These are phyloP conservation scores for Pythium rishiriense DNA, from an alignment of 352 stramenopile species.

Conservation along the genomic window DNA sequence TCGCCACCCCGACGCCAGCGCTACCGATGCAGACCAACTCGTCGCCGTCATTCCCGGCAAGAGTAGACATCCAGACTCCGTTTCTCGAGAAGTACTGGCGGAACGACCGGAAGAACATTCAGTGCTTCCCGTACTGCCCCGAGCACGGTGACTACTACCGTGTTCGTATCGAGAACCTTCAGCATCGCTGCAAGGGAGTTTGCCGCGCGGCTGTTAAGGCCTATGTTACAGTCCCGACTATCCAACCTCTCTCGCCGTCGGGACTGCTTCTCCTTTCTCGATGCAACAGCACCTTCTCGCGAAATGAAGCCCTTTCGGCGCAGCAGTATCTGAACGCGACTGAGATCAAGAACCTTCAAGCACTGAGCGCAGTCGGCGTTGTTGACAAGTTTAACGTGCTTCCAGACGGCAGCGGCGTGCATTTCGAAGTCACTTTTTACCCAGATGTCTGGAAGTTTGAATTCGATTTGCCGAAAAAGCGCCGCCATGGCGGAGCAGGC, in stretches of 20 bases:
- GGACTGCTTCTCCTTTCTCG: conserved; percentile 66
- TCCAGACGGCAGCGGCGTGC: conserved; percentile 37
- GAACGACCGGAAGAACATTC: conserved; percentile 92
- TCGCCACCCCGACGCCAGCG: conserved; percentile 23
- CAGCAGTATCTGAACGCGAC: conserved; percentile 46
- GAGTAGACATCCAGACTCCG: conserved; percentile 74
- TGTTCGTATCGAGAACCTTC: conserved; percentile 82
- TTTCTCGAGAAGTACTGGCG: conserved; percentile 92
- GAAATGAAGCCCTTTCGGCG: conserved; percentile 50
- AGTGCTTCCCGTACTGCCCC: conserved; percentile 90
- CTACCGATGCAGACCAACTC: conserved; percentile 31
- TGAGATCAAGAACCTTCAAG: conserved; percentile 75
- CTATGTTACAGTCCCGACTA: conserved; percentile 54
- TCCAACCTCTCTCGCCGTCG: conserved; percentile 35
- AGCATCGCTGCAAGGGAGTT: conserved; percentile 83
- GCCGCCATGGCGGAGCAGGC: conserved; percentile 44
- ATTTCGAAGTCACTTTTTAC: conserved; percentile 85
- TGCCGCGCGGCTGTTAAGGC: conserved; percentile 81
- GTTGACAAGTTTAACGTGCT: conserved; percentile 60
- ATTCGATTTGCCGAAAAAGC: conserved; percentile 87
- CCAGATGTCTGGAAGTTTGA: conserved; percentile 91
- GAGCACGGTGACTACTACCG: conserved; percentile 90
- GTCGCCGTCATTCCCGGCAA: conserved; percentile 39
- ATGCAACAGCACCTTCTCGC: conserved; percentile 85
- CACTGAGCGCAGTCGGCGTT: conserved; percentile 61